A percentile compares a stretch with the other conserved stretches of the same genome.
These are phyloP conservation scores for Phytopythium cucurbitacearum DNA, from an alignment of 352 stramenopile genomes.

Conservation along the genomic window DNA sequence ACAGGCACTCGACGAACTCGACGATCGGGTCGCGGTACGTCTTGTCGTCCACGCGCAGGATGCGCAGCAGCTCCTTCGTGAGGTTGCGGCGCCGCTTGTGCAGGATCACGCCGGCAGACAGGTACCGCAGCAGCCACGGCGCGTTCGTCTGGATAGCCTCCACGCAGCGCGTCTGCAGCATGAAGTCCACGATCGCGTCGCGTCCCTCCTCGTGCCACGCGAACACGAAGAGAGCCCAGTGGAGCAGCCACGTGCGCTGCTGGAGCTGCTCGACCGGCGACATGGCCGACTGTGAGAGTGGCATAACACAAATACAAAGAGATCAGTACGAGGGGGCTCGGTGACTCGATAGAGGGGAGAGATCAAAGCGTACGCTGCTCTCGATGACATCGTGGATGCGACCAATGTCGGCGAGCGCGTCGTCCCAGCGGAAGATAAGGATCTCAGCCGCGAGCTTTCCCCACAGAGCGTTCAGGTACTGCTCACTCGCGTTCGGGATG, in stretches of 20 bases:
- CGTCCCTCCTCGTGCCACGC: conserved; percentile 91
- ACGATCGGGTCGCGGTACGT: conserved; percentile 79
- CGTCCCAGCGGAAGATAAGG: conserved; percentile 95
- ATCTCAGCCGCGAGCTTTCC: conserved; percentile 96
- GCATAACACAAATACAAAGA: conserved; percentile 5
- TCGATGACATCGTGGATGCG: conserved; percentile 94
- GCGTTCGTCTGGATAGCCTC: conserved; percentile 99
- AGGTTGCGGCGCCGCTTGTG: conserved; percentile 94
- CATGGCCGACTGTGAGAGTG: conserved; percentile 44
- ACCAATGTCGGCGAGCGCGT: conserved; percentile 91
- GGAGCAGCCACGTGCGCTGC: conserved; percentile 97
- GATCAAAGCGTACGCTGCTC: conserved; percentile 64
- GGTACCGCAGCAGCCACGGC: conserved; percentile 96
- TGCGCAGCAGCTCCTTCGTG: conserved; percentile 94
- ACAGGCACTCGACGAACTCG: conserved; percentile 97
- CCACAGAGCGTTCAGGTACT: conserved; percentile 92
- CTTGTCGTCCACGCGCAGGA: conserved; percentile 91
- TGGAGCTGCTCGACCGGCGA: conserved; percentile 92
- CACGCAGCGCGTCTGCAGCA: conserved; percentile 89
- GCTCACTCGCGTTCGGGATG: conserved; percentile 81
- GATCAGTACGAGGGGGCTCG: background rate
- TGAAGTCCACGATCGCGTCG: conserved; percentile 97
- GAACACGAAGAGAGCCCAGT: conserved; percentile 98
- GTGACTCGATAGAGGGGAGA: background rate
- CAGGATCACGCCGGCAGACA: conserved; percentile 96